Percentiles rank a stretch among this genome's conserved stretches.
phyloP scores from a whole-genome alignment of 805 yeast species.

The Teunomyces kruisii region DNA sequence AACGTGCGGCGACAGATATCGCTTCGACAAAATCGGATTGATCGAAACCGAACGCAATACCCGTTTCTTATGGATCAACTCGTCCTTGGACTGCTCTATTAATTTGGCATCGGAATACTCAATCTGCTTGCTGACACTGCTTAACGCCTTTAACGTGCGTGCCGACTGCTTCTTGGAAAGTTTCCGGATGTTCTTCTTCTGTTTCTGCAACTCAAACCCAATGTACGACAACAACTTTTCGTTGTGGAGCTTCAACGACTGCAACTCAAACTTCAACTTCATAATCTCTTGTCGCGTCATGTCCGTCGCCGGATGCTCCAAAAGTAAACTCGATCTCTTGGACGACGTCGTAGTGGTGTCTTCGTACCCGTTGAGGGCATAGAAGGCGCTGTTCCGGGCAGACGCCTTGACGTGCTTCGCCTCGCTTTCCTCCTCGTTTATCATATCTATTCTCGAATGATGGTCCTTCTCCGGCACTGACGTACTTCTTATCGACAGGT shows the following conservation, averaged over 20 bases:
- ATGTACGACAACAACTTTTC: constrained; percentile 57
- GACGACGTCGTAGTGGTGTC: constrained; percentile 24
- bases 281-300: constrained; percentile 47
- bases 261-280: constrained; percentile 52
- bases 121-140: constrained; percentile 16
- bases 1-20: constrained; percentile 6
- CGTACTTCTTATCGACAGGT: constrained; percentile 18
- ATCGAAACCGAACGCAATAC: constrained; percentile 40
- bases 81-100: constrained; percentile 47
- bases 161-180: constrained; percentile 38
- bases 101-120: constrained; percentile 57
- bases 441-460: constrained; percentile 11
- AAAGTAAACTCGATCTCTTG: constrained; percentile 29
- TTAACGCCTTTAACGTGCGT: constrained; percentile 16
- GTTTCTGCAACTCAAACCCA: constrained; percentile 55
- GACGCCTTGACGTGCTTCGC: constrained; percentile 5
- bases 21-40: constrained; percentile 20
- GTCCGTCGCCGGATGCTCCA: constrained; percentile 24
- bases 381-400: constrained; percentile 26
- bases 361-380: constrained; percentile 28
- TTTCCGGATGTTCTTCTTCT: constrained; percentile 41
- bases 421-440: constrained; percentile 9
- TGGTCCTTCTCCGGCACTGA: constrained; percentile 29
- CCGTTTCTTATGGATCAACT: constrained; percentile 43
- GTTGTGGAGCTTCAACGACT: constrained; percentile 53